Evolutionary conservation across 2,329 filamentous ascomycete species (phyloP).

Genomic region (Epichloe coenophiala): DNA sequence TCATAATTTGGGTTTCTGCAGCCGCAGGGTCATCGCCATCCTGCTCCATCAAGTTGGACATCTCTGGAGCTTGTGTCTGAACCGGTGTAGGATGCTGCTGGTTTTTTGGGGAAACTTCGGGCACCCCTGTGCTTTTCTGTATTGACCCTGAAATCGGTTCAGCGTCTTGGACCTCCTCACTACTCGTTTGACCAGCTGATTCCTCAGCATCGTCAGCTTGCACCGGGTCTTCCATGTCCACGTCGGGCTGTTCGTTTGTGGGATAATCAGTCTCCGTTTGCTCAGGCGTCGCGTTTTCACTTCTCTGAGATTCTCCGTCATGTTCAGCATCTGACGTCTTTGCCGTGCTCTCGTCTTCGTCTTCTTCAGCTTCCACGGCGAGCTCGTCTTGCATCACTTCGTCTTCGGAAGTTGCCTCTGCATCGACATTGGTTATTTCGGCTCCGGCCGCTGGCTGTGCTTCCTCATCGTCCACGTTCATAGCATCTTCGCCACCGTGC

Average conservation of each 20-base stretch:
- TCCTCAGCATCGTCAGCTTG: neutral
- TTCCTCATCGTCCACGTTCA: neutral
- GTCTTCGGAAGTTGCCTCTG: neutral
- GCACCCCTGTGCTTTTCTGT: neutral
- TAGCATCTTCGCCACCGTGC: neutral
- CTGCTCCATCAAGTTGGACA: neutral
- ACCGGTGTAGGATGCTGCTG: neutral
- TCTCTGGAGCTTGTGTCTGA: neutral
- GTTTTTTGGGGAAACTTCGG: neutral
- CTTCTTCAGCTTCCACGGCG: neutral
- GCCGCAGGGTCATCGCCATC: conserved; percentile 1
- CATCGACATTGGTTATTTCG: neutral
- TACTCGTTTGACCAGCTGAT: neutral
- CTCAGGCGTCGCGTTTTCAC: neutral
- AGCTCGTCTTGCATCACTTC: neutral
- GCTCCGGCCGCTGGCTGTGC: neutral
- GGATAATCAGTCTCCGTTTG: neutral
- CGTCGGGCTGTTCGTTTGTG: neutral
- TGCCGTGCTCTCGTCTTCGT: neutral
- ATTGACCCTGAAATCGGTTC: neutral
- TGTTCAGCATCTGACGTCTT: neutral
- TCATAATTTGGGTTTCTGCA: conserved; percentile 12
- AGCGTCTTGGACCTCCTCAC: neutral
- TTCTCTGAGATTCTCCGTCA: neutral
- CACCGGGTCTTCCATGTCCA: conserved; percentile 6